Evolutionary conservation across 2,329 filamentous ascomycete species (phyloP).

Genomic region (Colletotrichum cordylinicola): DNA sequence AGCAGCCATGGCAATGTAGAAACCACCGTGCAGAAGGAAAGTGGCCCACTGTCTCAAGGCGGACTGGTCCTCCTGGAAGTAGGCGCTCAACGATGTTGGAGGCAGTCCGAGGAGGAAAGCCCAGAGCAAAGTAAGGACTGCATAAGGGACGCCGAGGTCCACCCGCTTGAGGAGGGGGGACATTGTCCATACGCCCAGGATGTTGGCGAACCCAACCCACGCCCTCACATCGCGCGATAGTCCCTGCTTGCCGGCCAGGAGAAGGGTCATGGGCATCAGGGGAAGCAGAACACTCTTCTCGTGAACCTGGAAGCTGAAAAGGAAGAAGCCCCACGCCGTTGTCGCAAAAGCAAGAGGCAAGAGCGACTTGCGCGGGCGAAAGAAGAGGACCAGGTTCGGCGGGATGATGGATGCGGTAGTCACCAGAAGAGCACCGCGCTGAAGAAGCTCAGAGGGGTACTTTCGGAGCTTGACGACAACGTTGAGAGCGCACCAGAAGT

Average conservation of each 20-base stretch:
- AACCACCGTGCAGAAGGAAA: conserved; percentile 71
- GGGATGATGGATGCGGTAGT: conserved; percentile 81
- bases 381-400: conserved; percentile 79
- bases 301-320: conserved; percentile 98
- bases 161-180: conserved; percentile 89
- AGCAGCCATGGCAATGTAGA: conserved; percentile 77
- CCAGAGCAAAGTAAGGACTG: conserved; percentile 86
- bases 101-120: conserved; percentile 89
- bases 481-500: conserved; percentile 95
- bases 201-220: conserved; percentile 97
- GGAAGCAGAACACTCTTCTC: conserved; percentile 97
- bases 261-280: conserved; percentile 88
- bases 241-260: conserved; percentile 80
- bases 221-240: conserved; percentile 77
- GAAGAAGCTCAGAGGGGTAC: conserved; percentile 75
- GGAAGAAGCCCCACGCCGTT: conserved; percentile 94
- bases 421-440: conserved; percentile 74
- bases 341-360: conserved; percentile 82
- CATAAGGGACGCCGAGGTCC: conserved; percentile 83
- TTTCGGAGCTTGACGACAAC: conserved; percentile 85
- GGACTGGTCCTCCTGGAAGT: conserved; percentile 59
- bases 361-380: conserved; percentile 77
- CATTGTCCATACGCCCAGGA: conserved; percentile 90
- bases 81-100: conserved; percentile 74
- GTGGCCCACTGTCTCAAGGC: conserved; percentile 64